A percentile compares a stretch with the other conserved stretches of the same genome.
These are phyloP conservation scores for Neurospora sp. DNA, from an alignment of 495 filamentous ascomycete species.

Conservation along the genomic window DNA sequence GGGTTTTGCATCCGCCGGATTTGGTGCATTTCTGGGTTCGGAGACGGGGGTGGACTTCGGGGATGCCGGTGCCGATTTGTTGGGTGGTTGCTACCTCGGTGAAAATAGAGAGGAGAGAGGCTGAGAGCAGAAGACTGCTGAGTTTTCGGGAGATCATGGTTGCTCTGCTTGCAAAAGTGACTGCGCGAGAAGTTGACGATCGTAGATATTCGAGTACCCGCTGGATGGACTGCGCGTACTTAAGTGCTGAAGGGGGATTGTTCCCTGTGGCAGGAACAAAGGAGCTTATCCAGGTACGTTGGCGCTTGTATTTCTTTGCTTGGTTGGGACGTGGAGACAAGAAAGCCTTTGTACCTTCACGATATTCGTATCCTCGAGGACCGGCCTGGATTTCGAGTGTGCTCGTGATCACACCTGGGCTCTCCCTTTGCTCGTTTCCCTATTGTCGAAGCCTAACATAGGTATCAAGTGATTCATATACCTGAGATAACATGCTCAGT, in stretches of 20 bases:
- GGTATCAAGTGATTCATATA: neutral
- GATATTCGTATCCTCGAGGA: neutral
- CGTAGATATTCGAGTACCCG: neutral
- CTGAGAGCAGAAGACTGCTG: neutral
- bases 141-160: neutral
- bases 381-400: neutral
- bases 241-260: neutral
- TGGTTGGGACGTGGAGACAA: neutral
- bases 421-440: neutral
- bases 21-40: slow-evolving; percentile 40
- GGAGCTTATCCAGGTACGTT: neutral
- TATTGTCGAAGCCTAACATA: neutral
- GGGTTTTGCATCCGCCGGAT: slow-evolving; percentile 33
- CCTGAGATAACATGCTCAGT: neutral
- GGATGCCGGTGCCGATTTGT: slow-evolving; percentile 19
- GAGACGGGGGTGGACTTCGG: slow-evolving; percentile 43
- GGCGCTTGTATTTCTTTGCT: neutral
- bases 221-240: neutral
- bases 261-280: neutral
- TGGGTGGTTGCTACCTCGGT: slow-evolving; percentile 6
- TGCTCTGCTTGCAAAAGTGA: neutral
- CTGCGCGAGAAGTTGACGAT: neutral
- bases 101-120: slow-evolving; percentile 7
- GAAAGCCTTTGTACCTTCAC: neutral
- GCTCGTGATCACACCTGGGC: neutral